Conservation (phyloP, 2,329 filamentous ascomycete genomes). For the Fusarium praegraminearum region DNA sequence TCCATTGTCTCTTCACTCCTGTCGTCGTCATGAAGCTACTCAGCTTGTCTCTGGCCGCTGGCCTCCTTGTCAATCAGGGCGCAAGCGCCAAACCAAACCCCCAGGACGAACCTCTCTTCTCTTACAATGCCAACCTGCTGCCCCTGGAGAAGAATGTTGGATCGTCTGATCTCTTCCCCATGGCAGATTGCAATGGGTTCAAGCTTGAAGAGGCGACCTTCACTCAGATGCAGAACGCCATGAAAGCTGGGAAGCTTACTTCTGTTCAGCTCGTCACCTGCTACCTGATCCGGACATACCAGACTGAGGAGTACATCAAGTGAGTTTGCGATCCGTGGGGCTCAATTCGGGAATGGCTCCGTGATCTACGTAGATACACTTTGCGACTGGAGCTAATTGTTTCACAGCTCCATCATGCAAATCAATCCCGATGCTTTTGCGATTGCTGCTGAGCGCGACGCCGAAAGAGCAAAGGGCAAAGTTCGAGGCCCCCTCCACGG, state of each 20-base stretch:
- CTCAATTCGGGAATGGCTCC: background rate
- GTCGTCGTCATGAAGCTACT: constrained; percentile 39
- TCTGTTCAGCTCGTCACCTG: constrained; percentile 70
- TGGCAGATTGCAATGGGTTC: constrained; percentile 71
- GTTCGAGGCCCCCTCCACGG: constrained; percentile 77
- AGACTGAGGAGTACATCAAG: constrained; percentile 75
- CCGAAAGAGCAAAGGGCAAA: constrained; percentile 67
- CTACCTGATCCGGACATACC: constrained; percentile 70
- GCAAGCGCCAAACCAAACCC: constrained; percentile 22
- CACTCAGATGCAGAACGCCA: constrained; percentile 71
- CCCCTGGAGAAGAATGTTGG: constrained; percentile 54
- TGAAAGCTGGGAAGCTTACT: constrained; percentile 67
- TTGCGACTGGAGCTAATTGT: background rate
- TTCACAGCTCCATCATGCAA: constrained; percentile 67
- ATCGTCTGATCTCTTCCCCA: constrained; percentile 65
- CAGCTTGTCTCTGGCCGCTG: constrained; percentile 40
- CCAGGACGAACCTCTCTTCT: constrained; percentile 33
- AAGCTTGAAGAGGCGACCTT: constrained; percentile 77
- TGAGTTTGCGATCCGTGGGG: constrained; percentile 49
- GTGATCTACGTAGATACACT: background rate
- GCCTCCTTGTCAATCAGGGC: constrained; percentile 37
- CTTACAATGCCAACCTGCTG: constrained; percentile 49
- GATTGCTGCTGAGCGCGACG: constrained; percentile 72
- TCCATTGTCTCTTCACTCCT: background rate
- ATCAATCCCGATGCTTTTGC: constrained; percentile 74